These are phyloP conservation scores for Clarireedia hainanense DNA, from an alignment of 2,329 filamentous ascomycete species.

Conservation along the genomic window DNA sequence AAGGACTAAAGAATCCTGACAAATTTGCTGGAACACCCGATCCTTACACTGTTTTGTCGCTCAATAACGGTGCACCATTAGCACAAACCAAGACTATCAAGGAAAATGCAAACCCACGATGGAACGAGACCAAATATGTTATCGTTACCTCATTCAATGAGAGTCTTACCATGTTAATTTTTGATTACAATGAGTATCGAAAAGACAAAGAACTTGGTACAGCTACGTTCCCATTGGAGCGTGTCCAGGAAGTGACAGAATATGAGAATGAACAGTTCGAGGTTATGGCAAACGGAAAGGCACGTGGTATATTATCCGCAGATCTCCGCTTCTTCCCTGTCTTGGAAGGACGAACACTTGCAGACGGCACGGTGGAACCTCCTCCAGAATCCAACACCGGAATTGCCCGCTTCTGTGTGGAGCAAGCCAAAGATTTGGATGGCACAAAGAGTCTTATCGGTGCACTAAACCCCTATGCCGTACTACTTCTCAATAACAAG, in stretches of 20 bases:
- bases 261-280: constrained; percentile 82
- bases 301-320: constrained; percentile 68
- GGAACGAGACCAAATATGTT: constrained; percentile 96
- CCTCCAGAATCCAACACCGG: constrained; percentile 87
- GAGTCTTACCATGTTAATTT: constrained; percentile 73
- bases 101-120: constrained; percentile 79
- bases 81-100: constrained; percentile 83
- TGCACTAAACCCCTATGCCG: constrained; percentile 82
- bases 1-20: constrained; percentile 90
- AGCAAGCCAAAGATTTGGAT: constrained; percentile 95
- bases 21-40: constrained; percentile 88
- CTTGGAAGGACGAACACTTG: constrained; percentile 60
- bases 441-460: constrained; percentile 87
- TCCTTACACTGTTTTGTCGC: constrained; percentile 76
- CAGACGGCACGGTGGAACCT: constrained; percentile 71
- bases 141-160: constrained; percentile 90
- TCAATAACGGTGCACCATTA: constrained; percentile 75
- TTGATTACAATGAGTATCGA: constrained; percentile 89
- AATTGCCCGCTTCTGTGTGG: constrained; percentile 86
- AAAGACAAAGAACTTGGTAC: constrained; percentile 94
- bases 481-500: constrained; percentile 83
- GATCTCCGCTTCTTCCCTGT: constrained; percentile 97
- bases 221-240: constrained; percentile 78
- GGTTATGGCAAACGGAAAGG: constrained; percentile 74
- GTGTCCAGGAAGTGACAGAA: constrained; percentile 66